Evolutionary conservation across 352 stramenopile species (phyloP).

Genomic region (Phytophthora pisi): DNA sequence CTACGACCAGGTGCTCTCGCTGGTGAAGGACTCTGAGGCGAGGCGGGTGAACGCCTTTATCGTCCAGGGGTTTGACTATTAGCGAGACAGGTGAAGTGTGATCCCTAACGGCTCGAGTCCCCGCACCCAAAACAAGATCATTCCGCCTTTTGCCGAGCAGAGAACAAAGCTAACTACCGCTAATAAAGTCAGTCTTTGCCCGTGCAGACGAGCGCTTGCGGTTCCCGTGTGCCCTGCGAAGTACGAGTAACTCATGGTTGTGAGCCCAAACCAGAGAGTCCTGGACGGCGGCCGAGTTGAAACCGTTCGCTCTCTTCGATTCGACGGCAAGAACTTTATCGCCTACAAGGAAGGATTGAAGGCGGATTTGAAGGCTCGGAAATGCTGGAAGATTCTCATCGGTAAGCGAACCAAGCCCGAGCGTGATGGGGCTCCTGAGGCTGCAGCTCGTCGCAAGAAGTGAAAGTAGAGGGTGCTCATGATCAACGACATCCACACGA

Average conservation of each 20-base stretch:
- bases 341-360: constrained; percentile 22
- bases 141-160: no score
- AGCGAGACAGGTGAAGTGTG: no score
- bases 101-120: no score
- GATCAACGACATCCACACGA: constrained; percentile 24
- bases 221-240: no score
- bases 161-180: no score
- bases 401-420: constrained; percentile 5
- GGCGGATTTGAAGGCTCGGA: constrained; percentile 10
- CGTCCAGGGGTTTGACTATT: no score
- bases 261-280: constrained; percentile 11
- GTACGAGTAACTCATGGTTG: background rate
- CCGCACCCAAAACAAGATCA: no score
- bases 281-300: constrained; percentile 6
- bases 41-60: no score
- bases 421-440: constrained; percentile 1
- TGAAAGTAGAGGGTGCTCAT: constrained; percentile 1
- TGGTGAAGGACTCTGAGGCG: background rate
- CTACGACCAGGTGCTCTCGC: background rate
- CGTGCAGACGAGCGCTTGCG: no score
- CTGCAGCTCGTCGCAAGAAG: constrained; percentile 2
- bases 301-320: constrained; percentile 17
- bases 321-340: constrained; percentile 23
- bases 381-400: constrained; percentile 20
- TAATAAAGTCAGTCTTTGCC: no score